phyloP scores from a whole-genome alignment of 2,329 filamentous ascomycete species.

The Pestalotiopsis sp. region DNA sequence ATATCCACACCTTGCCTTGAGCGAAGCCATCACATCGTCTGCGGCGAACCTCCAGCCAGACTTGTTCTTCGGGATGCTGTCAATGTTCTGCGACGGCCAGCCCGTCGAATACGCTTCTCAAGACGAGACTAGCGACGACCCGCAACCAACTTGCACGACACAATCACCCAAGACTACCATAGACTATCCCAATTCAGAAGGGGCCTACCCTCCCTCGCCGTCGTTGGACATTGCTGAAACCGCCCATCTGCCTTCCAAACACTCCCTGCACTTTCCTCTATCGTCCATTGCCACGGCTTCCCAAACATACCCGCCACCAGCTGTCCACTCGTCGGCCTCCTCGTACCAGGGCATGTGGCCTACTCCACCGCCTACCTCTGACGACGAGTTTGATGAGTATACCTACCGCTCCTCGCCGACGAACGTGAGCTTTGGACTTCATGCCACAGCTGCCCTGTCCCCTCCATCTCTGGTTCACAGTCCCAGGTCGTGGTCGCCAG shows the following conservation, averaged over 20 bases:
- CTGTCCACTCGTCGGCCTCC: conserved; percentile 23
- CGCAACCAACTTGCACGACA: conserved; percentile 20
- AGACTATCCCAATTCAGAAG: conserved; percentile 15
- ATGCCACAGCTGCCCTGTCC: conserved; percentile 11
- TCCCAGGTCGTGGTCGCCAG: conserved; percentile 32
- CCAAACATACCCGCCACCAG: conserved; percentile 17
- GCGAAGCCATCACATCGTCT: background rate
- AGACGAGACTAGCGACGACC: conserved; percentile 12
- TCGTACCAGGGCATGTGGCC: conserved; percentile 29
- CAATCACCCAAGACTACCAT: conserved; percentile 22
- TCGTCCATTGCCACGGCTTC: conserved; percentile 15
- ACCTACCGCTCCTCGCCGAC: conserved; percentile 36
- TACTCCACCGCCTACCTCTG: conserved; percentile 36
- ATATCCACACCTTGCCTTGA: background rate
- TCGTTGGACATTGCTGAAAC: conserved; percentile 18
- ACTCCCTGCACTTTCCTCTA: conserved; percentile 11
- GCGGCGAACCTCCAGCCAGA: background rate
- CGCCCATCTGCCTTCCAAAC: conserved; percentile 15
- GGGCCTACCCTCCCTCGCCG: conserved; percentile 20
- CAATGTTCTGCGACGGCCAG: conserved; percentile 22
- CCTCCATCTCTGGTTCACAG: conserved; percentile 20
- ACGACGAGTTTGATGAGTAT: conserved; percentile 39
- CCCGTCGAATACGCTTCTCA: conserved; percentile 22
- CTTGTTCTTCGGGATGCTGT: conserved; percentile 21
- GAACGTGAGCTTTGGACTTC: conserved; percentile 13